phyloP scores from a whole-genome alignment of 2,329 filamentous ascomycete genomes.

The Fusarium domesticum region DNA sequence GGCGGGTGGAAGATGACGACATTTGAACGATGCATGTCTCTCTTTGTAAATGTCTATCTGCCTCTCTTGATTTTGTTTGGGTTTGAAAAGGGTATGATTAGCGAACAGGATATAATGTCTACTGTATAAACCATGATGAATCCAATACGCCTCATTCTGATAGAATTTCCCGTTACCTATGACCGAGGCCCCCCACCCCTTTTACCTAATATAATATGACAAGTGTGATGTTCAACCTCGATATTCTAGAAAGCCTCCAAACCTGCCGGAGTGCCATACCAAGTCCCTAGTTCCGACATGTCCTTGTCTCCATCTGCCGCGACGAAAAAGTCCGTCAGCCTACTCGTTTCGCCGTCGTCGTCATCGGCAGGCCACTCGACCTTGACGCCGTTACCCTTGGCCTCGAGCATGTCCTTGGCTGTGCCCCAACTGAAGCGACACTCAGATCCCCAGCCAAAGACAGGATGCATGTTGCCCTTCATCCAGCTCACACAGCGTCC shows the following conservation, averaged over 20 bases:
- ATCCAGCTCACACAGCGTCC: conserved; percentile 77
- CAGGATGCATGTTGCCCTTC: conserved; percentile 79
- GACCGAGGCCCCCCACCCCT: no score
- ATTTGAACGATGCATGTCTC: conserved; percentile 46
- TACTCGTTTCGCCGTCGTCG: conserved; percentile 64
- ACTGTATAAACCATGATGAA: conserved; percentile 14
- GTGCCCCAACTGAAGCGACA: conserved; percentile 96
- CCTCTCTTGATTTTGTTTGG: conserved; percentile 9
- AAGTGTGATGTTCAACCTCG: background rate
- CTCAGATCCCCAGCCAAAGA: conserved; percentile 94
- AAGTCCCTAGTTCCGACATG: conserved; percentile 67
- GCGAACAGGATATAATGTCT: conserved; percentile 32
- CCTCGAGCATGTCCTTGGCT: conserved; percentile 86
- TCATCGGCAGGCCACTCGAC: conserved; percentile 83
- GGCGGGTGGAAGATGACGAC: conserved; percentile 42
- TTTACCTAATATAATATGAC: background rate
- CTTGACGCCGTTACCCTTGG: conserved; percentile 62
- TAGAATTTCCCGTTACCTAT: background rate
- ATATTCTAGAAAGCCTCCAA: conserved; percentile 64
- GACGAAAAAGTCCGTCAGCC: conserved; percentile 73
- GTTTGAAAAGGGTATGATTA: conserved; percentile 15
- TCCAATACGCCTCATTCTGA: conserved; percentile 8
- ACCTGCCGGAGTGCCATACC: conserved; percentile 75
- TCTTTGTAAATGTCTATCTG: conserved; percentile 14
- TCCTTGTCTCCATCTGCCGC: conserved; percentile 41